Base-by-base conservation (phyloP, 768 basidiomycete genomes). In the Imleria badia region DNA sequence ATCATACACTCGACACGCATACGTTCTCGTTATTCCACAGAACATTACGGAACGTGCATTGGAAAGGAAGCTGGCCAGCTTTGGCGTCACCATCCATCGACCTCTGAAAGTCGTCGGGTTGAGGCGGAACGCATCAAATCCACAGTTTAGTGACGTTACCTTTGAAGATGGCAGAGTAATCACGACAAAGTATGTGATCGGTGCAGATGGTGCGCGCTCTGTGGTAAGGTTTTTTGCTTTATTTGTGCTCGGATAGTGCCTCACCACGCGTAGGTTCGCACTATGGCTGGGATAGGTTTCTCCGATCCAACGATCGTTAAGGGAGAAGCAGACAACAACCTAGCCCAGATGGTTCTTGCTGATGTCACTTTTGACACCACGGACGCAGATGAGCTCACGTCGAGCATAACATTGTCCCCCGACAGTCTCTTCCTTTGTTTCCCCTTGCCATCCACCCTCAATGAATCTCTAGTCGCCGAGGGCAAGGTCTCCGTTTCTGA, bases 201-300 rank as follows among this genome's bases (percentile, higher is more conserved):
- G 78, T 22, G 79, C 81, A 6, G 81, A 83, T 59, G 81, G 82
- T 3, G 66, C 78, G 2, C 45, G 45, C 6, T 34, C 45, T 2
- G 20, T 31, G 20, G 45, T 34, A 22, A 22, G 72, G 64, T 46
- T 13, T 39, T 33, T 19, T 47, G 8, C 45, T 23, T 19, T 29
- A 12, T 41, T 38, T 42, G 9, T 14, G 2, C n/a, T 40, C 22
- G 4, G 2, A 30, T 15, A n/a, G 34, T 2, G 4, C 22, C 43
- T 54, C 17, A 45, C 10, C 11, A 3, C 1, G 3, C 6, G 9
- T 41, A 83, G 81, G 62, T 81, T 23, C 79, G 81, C 41, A 60
- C 70, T 33, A 52, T 71, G 40, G 67, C 72, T 4, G 73, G 75
- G 1, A 73, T 82, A 40, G 64, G 65, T 12, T 81, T 79, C 62